Conservation (phyloP, 768 basidiomycete genomes). For the Dendrothele bispora region DNA sequence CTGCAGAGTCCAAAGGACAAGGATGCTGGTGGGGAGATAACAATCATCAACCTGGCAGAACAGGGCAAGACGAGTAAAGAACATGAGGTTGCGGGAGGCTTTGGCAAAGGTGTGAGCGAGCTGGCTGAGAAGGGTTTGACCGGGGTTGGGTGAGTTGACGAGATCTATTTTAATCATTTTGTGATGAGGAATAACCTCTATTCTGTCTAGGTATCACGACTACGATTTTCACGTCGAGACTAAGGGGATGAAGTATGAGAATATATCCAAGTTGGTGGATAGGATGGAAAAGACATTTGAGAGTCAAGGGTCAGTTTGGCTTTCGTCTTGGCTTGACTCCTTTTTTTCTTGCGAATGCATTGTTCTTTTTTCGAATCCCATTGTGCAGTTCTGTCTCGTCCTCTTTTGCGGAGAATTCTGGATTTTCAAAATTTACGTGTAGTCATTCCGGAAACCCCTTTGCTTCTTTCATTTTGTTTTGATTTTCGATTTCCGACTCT, state of each 20-base stretch:
- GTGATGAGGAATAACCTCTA: too few species aligned
- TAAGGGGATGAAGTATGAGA: constrained; percentile 94
- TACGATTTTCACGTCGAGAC: constrained; percentile 96
- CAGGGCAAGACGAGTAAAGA: constrained; percentile 83
- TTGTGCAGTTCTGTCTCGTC: too few species aligned
- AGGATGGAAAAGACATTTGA: constrained; percentile 76
- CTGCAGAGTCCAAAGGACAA: too few species aligned
- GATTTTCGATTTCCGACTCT: too few species aligned
- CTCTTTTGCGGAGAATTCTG: too few species aligned
- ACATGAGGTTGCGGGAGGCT: constrained; percentile 74
- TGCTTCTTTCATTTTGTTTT: too few species aligned
- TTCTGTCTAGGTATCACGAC: constrained; percentile 59
- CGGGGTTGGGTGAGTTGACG: too few species aligned
- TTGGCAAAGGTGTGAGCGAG: constrained; percentile 65
- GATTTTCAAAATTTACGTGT: too few species aligned
- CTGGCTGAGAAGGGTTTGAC: constrained; percentile 53
- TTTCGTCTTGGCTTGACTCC: constrained; percentile 2
- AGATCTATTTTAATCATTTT: too few species aligned
- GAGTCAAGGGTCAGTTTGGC: constrained; percentile 63
- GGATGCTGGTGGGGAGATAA: too few species aligned
- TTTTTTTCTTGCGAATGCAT: neutral
- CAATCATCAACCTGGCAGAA: constrained; percentile 88
- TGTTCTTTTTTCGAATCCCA: too few species aligned
- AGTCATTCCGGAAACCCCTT: too few species aligned
- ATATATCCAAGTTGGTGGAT: constrained; percentile 76